These are phyloP conservation scores for Glaciozyma antarctica DNA, from an alignment of 768 basidiomycete genomes.

Conservation along the genomic window DNA sequence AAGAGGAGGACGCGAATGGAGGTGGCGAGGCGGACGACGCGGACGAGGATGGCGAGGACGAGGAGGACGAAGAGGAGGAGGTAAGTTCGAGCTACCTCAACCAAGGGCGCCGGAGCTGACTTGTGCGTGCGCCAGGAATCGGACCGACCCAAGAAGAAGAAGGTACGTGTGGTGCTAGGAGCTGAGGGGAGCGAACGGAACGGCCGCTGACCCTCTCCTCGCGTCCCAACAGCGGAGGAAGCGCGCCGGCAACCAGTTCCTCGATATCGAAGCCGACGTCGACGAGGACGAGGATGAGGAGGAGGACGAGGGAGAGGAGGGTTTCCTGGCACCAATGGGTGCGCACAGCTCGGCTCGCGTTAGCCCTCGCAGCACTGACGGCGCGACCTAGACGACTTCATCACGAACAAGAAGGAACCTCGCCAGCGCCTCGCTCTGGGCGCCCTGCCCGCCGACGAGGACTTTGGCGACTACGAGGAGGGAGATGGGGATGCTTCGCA, in stretches of 20 bases:
- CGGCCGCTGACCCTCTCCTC: background rate
- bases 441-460: conserved; percentile 88
- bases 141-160: conserved; percentile 23
- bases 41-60: conserved; percentile 34
- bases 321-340: conserved; percentile 39
- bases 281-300: conserved; percentile 96
- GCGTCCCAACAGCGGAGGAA: conserved; percentile 49
- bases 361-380: background rate
- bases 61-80: conserved; percentile 33
- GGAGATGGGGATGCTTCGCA: conserved; percentile 37
- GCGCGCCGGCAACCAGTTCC: conserved; percentile 58
- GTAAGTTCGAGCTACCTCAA: background rate
- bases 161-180: conserved; percentile 8
- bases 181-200: background rate
- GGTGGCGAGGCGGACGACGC: conserved; percentile 24
- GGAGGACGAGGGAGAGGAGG: conserved; percentile 54
- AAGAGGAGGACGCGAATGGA: conserved; percentile 30
- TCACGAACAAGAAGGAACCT: conserved; percentile 37
- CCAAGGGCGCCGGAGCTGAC: background rate
- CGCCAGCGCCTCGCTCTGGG: conserved; percentile 75
- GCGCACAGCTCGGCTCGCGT: background rate
- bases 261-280: conserved; percentile 92
- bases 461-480: conserved; percentile 39
- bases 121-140: background rate
- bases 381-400: conserved; percentile 39